Conservation (phyloP, 306 rosid genomes). For the Arachis stenosperma region DNA sequence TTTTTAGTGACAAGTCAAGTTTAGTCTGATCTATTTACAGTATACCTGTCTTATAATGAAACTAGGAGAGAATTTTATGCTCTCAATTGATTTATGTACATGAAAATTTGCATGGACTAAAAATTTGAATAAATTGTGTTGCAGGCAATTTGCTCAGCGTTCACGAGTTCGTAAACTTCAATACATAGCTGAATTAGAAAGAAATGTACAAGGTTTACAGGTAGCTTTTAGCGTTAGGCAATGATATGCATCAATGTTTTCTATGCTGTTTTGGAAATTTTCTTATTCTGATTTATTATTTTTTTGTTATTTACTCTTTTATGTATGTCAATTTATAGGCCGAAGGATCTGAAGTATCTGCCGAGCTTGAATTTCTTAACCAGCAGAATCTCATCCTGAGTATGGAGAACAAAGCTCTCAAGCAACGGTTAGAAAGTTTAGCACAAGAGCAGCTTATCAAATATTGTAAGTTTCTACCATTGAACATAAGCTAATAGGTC, state of each 20-base stretch:
- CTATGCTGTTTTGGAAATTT: too few species aligned
- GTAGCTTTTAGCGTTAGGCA: constrained; percentile 54
- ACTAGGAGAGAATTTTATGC: background rate
- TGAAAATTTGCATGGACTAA: background rate
- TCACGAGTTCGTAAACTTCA: constrained; percentile 98
- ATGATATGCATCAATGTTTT: background rate
- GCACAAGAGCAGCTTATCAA: constrained; percentile 96
- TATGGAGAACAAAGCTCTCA: constrained; percentile 98
- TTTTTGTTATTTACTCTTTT: background rate
- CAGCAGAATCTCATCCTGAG: constrained; percentile 88
- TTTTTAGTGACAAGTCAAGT: background rate
- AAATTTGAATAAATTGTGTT: constrained; percentile 40
- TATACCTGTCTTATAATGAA: background rate
- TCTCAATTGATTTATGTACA: constrained; percentile 4
- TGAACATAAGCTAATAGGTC: constrained; percentile 14
- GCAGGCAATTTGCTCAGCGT: constrained; percentile 99
- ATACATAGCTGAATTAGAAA: constrained; percentile 97
- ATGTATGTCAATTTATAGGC: constrained; percentile 54
- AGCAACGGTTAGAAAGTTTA: constrained; percentile 90
- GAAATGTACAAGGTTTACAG: constrained; percentile 93
- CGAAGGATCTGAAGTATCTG: constrained; percentile 92
- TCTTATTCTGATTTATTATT: too few species aligned
- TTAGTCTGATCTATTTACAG: background rate
- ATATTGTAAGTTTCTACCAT: constrained; percentile 65
- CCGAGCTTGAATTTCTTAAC: constrained; percentile 94